These are phyloP conservation scores for Acanthamoeba culbertsoni DNA, from an alignment of 208 protist species.

Conservation along the genomic window DNA sequence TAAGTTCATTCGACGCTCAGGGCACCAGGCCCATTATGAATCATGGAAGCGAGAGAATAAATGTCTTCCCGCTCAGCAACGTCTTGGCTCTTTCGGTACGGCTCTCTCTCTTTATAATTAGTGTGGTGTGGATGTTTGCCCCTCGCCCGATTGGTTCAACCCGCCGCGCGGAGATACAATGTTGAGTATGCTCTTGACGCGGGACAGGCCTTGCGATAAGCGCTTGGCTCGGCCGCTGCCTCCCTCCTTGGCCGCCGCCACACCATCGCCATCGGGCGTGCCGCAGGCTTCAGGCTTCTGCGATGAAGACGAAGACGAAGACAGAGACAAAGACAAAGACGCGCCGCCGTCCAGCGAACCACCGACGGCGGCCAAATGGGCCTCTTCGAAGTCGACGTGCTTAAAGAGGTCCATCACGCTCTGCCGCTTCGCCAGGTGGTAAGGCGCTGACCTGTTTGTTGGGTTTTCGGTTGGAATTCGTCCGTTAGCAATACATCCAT, in stretches of 20 bases:
- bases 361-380: background rate
- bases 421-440: slow-evolving; percentile 7
- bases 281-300: background rate
- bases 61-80: too few relatives aligned
- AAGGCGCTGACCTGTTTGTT: background rate
- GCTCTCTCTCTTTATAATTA: too few relatives aligned
- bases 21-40: too few relatives aligned
- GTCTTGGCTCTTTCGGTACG: too few relatives aligned
- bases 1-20: too few relatives aligned
- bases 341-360: background rate
- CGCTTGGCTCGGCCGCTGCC: background rate
- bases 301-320: too few relatives aligned
- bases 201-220: background rate
- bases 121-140: background rate
- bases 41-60: too few relatives aligned
- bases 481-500: too few relatives aligned
- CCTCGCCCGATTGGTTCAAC: background rate
- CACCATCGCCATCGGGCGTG: background rate
- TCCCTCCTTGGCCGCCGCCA: background rate
- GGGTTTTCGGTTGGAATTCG: background rate
- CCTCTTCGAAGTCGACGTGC: slow-evolving; percentile 8
- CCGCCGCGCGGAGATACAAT: background rate
- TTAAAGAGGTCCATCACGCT: background rate
- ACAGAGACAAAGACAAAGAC: too few relatives aligned
- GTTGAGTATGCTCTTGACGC: background rate